Conservation (phyloP, 495 filamentous ascomycete genomes). For the Tetracladium marchalianum region DNA sequence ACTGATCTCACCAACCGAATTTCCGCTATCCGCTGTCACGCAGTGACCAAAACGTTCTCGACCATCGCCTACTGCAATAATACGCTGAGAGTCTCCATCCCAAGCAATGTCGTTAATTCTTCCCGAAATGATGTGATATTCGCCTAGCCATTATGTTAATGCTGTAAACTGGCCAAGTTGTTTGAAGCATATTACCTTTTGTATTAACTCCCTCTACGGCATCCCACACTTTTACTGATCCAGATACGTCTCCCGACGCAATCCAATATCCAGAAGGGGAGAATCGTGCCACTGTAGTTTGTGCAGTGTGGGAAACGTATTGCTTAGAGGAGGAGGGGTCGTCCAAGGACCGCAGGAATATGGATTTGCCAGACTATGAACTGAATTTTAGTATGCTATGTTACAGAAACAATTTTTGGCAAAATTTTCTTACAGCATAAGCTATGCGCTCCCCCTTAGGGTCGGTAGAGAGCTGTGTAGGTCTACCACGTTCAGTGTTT, state of each 20-base stretch:
- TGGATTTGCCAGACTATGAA: slow-evolving; percentile 80
- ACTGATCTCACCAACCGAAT: slow-evolving; percentile 85
- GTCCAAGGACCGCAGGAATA: slow-evolving; percentile 89
- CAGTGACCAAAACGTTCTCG: slow-evolving; percentile 90
- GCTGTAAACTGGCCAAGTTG: slow-evolving; percentile 41
- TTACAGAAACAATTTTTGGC: neutral
- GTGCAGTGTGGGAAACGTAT: slow-evolving; percentile 81
- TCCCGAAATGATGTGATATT: slow-evolving; percentile 90
- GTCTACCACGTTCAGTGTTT: slow-evolving; percentile 73
- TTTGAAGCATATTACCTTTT: slow-evolving; percentile 34
- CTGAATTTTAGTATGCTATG: slow-evolving; percentile 2
- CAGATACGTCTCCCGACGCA: slow-evolving; percentile 83
- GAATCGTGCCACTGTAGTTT: slow-evolving; percentile 88
- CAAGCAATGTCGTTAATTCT: slow-evolving; percentile 93
- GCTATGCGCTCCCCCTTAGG: slow-evolving; percentile 86
- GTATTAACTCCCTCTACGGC: slow-evolving; percentile 53
- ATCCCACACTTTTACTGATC: slow-evolving; percentile 86
- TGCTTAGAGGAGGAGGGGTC: slow-evolving; percentile 72
- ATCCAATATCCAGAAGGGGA: slow-evolving; percentile 91
- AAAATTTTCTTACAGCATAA: slow-evolving; percentile 62
- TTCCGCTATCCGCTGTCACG: slow-evolving; percentile 91
- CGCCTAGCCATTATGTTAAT: slow-evolving; percentile 35
- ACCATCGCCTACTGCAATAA: slow-evolving; percentile 92
- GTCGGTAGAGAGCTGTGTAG: slow-evolving; percentile 84
- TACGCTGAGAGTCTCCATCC: slow-evolving; percentile 93